These are phyloP conservation scores for Gossypium aridum DNA, from an alignment of 441 rosid genomes.

Conservation along the genomic window DNA sequence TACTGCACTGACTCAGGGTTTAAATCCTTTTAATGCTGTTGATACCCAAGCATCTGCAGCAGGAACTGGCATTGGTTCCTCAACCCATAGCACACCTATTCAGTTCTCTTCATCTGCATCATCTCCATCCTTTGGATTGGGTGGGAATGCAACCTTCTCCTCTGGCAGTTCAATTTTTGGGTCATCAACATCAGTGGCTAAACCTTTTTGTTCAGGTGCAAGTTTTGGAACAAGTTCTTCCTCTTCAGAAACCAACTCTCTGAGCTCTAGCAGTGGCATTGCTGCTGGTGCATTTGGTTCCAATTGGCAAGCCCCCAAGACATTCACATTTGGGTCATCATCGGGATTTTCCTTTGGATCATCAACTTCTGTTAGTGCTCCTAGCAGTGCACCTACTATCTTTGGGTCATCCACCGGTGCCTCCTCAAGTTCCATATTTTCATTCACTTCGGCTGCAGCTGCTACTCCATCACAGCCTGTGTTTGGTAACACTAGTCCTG, in stretches of 20 bases:
- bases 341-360: conserved; percentile 42
- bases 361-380: conserved; percentile 31
- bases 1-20: not conserved
- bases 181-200: conserved; percentile 33
- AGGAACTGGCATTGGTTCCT: not conserved
- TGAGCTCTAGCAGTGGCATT: conserved; percentile 35
- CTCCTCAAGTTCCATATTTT: conserved; percentile 39
- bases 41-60: not conserved
- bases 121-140: conserved; percentile 19
- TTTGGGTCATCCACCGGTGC: conserved; percentile 44
- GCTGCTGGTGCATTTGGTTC: conserved; percentile 43
- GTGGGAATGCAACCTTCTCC: conserved; percentile 16
- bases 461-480: conserved; percentile 34
- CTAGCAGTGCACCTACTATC: conserved; percentile 24
- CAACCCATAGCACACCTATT: not conserved
- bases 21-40: not conserved
- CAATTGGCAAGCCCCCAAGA: conserved; percentile 41
- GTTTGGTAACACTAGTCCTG: conserved; percentile 41
- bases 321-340: conserved; percentile 36
- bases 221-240: conserved; percentile 41
- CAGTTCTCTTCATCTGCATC: not conserved
- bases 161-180: not conserved
- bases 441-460: conserved; percentile 45
- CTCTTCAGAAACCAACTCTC: conserved; percentile 27
- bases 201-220: conserved; percentile 37